phyloP scores from a whole-genome alignment of 768 basidiomycete species.

The Suillus discolor region DNA sequence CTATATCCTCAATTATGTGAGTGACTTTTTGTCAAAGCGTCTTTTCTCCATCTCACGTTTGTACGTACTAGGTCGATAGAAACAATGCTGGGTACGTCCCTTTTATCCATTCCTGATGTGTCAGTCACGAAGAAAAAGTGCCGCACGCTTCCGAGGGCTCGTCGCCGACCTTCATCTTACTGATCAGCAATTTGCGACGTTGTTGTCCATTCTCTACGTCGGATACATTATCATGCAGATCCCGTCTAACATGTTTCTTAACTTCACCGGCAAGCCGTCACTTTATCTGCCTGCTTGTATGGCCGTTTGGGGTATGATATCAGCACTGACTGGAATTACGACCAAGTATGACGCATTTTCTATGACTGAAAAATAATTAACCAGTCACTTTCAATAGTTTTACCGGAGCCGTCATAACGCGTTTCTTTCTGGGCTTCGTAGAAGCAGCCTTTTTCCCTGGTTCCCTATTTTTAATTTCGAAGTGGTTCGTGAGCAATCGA shows the following conservation, averaged over 20 bases:
- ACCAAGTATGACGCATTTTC: slow-evolving; percentile 27
- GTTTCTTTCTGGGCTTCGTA: slow-evolving; percentile 59
- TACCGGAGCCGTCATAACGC: slow-evolving; percentile 41
- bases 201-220: slow-evolving; percentile 69
- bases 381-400: slow-evolving; percentile 34
- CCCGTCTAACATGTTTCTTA: slow-evolving; percentile 72
- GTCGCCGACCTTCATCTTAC: slow-evolving; percentile 64
- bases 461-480: slow-evolving; percentile 41
- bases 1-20: slow-evolving; percentile 40
- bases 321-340: slow-evolving; percentile 44
- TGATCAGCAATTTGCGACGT: slow-evolving; percentile 63
- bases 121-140: slow-evolving; percentile 39
- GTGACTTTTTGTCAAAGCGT: neutral
- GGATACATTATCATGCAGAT: slow-evolving; percentile 50
- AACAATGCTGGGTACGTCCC: slow-evolving; percentile 63
- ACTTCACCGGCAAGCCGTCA: slow-evolving; percentile 67
- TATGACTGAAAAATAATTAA: neutral
- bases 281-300: slow-evolving; percentile 67
- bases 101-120: neutral
- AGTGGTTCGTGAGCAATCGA: slow-evolving; percentile 34
- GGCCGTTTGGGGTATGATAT: slow-evolving; percentile 70
- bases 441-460: slow-evolving; percentile 52
- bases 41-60: neutral
- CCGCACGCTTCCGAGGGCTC: slow-evolving; percentile 69
- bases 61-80: slow-evolving; percentile 54